These are phyloP conservation scores for Exsudoporus frostii DNA, from an alignment of 768 basidiomycete species.

Conservation along the genomic window DNA sequence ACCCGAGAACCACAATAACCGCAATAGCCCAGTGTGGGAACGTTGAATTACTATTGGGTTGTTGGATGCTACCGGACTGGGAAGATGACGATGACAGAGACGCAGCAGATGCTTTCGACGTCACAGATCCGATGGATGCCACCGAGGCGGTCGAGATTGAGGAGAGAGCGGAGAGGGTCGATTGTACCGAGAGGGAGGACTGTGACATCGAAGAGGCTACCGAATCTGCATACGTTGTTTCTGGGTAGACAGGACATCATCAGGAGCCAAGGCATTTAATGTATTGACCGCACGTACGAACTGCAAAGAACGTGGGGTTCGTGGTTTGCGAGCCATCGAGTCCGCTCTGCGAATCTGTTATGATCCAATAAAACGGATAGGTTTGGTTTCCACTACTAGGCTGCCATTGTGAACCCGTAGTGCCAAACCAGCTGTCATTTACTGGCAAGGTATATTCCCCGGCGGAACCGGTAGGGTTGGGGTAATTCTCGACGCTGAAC, in stretches of 20 bases:
- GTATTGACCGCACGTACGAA: constrained; percentile 59
- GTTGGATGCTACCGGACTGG: constrained; percentile 46
- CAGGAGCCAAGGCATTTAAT: constrained; percentile 3
- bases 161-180: constrained; percentile 26
- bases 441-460: constrained; percentile 54
- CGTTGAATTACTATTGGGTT: constrained; percentile 29
- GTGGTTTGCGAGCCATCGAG: constrained; percentile 59
- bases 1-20: constrained; percentile 81
- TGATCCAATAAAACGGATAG: constrained; percentile 76
- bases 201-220: constrained; percentile 56
- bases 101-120: constrained; percentile 36
- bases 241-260: constrained; percentile 33
- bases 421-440: constrained; percentile 75
- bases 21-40: constrained; percentile 94
- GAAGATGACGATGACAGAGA: constrained; percentile 18
- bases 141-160: constrained; percentile 38
- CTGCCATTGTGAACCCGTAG: constrained; percentile 44
- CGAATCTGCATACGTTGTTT: constrained; percentile 74
- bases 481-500: constrained; percentile 45
- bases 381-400: constrained; percentile 45
- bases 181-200: constrained; percentile 35
- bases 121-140: constrained; percentile 34
- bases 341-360: constrained; percentile 57
- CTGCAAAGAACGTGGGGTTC: constrained; percentile 72
- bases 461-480: constrained; percentile 52